These are phyloP conservation scores for Aschersonia sp. DNA, from an alignment of 2,329 filamentous ascomycete genomes.

Conservation along the genomic window DNA sequence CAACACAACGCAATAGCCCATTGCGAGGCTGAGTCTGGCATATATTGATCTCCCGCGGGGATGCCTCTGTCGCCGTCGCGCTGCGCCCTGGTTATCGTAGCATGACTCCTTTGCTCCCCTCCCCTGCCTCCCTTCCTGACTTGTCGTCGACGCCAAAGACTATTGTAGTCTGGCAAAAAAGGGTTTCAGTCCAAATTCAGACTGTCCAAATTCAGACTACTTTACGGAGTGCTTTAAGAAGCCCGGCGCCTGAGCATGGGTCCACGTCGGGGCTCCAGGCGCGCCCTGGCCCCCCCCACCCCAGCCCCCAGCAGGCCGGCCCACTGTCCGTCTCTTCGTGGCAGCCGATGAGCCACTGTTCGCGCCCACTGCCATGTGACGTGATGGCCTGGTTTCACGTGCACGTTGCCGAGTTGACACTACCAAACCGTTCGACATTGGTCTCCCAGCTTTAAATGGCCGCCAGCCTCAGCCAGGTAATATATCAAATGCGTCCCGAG, in stretches of 20 bases:
- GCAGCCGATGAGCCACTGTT: not conserved
- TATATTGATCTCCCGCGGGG: not conserved
- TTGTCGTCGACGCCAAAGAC: not conserved
- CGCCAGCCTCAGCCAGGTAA: not conserved
- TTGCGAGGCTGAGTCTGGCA: not conserved
- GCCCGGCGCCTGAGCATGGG: not conserved
- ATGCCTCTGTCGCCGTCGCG: not conserved
- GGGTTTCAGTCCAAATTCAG: too few species aligned
- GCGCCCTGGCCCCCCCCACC: not conserved
- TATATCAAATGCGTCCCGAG: conserved; percentile 4
- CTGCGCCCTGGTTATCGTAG: not conserved
- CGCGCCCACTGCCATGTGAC: conserved; percentile 3
- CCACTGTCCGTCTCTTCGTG: not conserved
- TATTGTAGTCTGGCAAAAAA: too few species aligned
- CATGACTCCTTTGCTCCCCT: not conserved
- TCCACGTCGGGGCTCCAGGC: not conserved
- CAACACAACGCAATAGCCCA: not conserved
- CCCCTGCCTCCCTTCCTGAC: not conserved
- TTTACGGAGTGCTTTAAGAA: too few species aligned
- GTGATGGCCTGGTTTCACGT: conserved; percentile 4
- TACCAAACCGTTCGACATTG: conserved; percentile 2
- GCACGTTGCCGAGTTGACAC: conserved; percentile 4
- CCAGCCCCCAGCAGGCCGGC: not conserved
- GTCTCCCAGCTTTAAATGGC: not conserved
- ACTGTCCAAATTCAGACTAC: too few species aligned